Conservation (phyloP, 192 early-diverging fungal species). For the Coemansia sp. region DNA sequence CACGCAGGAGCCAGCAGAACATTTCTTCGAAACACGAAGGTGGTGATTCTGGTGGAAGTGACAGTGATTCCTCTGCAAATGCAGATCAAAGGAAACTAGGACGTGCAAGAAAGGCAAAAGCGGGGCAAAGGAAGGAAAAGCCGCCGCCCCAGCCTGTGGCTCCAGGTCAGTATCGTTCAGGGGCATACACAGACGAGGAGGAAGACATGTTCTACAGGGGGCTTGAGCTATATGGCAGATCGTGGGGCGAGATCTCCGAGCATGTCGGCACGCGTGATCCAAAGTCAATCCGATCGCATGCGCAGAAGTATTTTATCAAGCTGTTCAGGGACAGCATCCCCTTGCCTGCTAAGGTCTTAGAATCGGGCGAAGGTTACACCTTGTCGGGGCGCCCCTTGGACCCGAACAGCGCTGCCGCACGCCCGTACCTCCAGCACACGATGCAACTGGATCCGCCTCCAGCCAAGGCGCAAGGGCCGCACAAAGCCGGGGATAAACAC, state of each 20-base stretch:
- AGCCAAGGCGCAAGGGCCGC: conserved; percentile 1
- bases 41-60: conserved; percentile 15
- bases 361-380: conserved; percentile 75
- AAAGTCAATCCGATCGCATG: conserved; percentile 84
- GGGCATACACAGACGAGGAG: conserved; percentile 77
- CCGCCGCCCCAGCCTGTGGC: conserved; percentile 37
- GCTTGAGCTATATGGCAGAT: conserved; percentile 76
- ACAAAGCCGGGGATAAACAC: not conserved
- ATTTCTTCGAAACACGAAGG: conserved; percentile 1
- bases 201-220: conserved; percentile 72
- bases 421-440: conserved; percentile 67
- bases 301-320: conserved; percentile 92
- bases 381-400: conserved; percentile 83
- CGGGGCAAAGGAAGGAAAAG: conserved; percentile 21
- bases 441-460: conserved; percentile 50
- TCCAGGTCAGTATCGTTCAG: conserved; percentile 58
- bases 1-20: conserved; percentile 18
- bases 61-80: conserved; percentile 14
- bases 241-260: conserved; percentile 74
- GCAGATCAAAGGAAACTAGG: conserved; percentile 13
- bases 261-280: conserved; percentile 77
- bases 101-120: conserved; percentile 12
- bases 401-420: conserved; percentile 82
- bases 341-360: conserved; percentile 75
- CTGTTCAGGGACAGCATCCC: conserved; percentile 78